Evolutionary conservation across 495 filamentous ascomycete species (phyloP), one percentile per base, ranked within the genome.

Genomic region (Penicillium lividum): DNA sequence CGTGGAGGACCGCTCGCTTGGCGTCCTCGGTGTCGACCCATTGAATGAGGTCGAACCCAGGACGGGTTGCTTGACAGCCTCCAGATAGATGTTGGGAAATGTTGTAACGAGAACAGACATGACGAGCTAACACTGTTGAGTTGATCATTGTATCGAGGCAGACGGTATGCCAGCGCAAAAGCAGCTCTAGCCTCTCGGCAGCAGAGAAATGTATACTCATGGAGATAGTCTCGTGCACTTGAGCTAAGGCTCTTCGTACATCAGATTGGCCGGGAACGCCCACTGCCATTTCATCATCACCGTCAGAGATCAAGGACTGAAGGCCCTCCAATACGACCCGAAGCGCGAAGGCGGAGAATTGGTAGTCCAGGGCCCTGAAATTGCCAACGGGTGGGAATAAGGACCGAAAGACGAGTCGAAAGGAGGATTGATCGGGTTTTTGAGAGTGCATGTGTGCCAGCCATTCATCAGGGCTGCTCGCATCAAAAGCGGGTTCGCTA

Each of bases 121-220:
- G 65, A n/a, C 73, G 66, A 36, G 72, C 74, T 7, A 80, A 72
- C 8, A 69, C 58, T 1, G 74, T 74, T 0, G 77, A 78, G 62
- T 76, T 73, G 48, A 75, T 71, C 69, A 74, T 73, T 0, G 71
- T 73, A 61, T 80, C 74, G 5, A 81, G 70, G 44, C 76, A 79
- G 22, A 79, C 70, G 0, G 78, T 73, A 50, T 81, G 78, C 77
- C 78, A 81, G n/a, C 78, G 73, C 4, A 81, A 59, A 4, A 81
- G 68, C 0, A 76, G 65, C 43, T 80, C 77, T 0, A 77, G 66
- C 49, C 73, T 49, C 56, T 81, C 77, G 0, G 70, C 62, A 0
- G 69, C 60, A 3, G 72, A 73, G 31, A 78, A 71, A 50, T 73
- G 66, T 11, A 73, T 68, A 61, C 68, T 73, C 67, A 71, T 70